Evolutionary conservation across 1,284 basidiomycete species (phyloP), one percentile per base, ranked within the genome.

Genomic region (Malassezia arunalokei): DNA sequence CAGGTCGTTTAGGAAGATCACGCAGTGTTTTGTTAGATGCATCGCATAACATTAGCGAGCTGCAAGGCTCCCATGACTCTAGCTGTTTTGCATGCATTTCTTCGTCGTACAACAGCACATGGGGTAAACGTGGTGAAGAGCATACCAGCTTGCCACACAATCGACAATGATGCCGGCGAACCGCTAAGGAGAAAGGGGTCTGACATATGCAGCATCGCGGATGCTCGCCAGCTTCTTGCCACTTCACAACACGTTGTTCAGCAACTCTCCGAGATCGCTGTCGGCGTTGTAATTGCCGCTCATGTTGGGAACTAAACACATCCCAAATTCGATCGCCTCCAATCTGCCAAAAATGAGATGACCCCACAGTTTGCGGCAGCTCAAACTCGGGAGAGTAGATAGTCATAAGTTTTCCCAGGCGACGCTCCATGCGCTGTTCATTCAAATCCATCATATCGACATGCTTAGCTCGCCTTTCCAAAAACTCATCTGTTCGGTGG

Each of bases 151-250:
- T 79, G 0, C 92, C 92, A 63, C 92, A 98, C 6, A 96, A 77
- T 8, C 94, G 83, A 74, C 92, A 98, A 71, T 98, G 92, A 64
- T 98, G 92, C 75, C 94, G 94, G 14, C 92, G 82, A 56, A 89
- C 92, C 0, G 87, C 86, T 1, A 98, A 76, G 1, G 86, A 83
- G 71, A 98, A 98, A 0, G 83, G 80, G 0, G 86, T 79, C 31
- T 84, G 85, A 81, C 92, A 98, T 57, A 91, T 77, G 1, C 86
- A 83, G 76, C 91, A 96, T 50, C 82, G 81, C 30, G 80, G 80
- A 0, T 83, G 86, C 8, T 78, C 71, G 0, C 79, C 76, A 67
- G 95, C 92, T 35, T 86, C 83, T 72, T 95, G 83, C 92, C 92
- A 98, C 11, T 89, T 88, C 3, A 95, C 89, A 62, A 98, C 91